phyloP scores from a whole-genome alignment of 2,329 filamentous ascomycete species.

The Nigrograna mackinnonii region DNA sequence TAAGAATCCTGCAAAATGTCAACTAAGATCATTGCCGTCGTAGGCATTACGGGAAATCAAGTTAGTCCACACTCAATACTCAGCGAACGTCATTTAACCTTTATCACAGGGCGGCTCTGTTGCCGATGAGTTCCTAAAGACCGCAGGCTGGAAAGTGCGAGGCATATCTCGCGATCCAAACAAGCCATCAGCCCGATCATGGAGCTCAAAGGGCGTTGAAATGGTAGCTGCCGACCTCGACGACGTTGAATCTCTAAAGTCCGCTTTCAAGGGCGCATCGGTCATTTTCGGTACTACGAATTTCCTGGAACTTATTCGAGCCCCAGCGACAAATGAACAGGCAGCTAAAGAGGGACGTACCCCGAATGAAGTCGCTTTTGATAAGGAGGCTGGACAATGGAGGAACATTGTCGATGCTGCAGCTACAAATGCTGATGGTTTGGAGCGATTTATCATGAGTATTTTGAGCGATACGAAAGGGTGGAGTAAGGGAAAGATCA shows the following conservation, averaged over 20 bases:
- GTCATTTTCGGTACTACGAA: slow-evolving; percentile 46
- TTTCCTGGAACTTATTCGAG: slow-evolving; percentile 37
- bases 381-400: slow-evolving; percentile 40
- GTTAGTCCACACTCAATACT: slow-evolving; percentile 5
- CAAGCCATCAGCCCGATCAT: slow-evolving; percentile 35
- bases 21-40: slow-evolving; percentile 19
- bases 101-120: slow-evolving; percentile 24
- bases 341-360: slow-evolving; percentile 24
- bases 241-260: slow-evolving; percentile 13
- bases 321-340: slow-evolving; percentile 15
- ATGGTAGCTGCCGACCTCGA: slow-evolving; percentile 19
- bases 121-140: slow-evolving; percentile 23
- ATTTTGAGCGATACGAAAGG: slow-evolving; percentile 41
- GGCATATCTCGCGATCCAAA: slow-evolving; percentile 49
- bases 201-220: slow-evolving; percentile 21
- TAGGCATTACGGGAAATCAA: slow-evolving; percentile 21
- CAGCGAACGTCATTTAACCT: slow-evolving; percentile 1
- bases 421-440: slow-evolving; percentile 23
- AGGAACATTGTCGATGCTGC: slow-evolving; percentile 48
- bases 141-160: slow-evolving; percentile 29
- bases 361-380: slow-evolving; percentile 37
- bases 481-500: slow-evolving; percentile 35
- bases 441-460: slow-evolving; percentile 50
- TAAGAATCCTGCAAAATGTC: slow-evolving; percentile 10
- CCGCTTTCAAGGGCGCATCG: slow-evolving; percentile 16